Percentiles rank a stretch among this genome's conserved stretches.
These are phyloP conservation scores for Rhizoclosmatium sp. DNA, from an alignment of 192 early-diverging fungal species.

Conservation along the genomic window DNA sequence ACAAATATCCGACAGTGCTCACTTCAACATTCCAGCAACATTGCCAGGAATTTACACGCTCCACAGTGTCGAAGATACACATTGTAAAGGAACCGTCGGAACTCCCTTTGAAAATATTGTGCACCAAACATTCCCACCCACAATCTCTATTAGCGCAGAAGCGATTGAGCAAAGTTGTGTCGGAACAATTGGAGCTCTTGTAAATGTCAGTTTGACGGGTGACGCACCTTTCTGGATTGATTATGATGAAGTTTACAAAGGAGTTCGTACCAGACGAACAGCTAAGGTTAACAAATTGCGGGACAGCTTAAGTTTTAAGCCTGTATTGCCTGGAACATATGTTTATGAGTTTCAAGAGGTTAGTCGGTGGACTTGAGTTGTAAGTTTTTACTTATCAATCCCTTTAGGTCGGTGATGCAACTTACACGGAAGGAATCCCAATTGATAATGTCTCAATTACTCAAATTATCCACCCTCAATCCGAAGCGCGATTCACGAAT, in stretches of 20 bases:
- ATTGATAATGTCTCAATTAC: conserved; percentile 43
- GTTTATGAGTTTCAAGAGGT: conserved; percentile 50
- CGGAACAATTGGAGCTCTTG: conserved; percentile 54
- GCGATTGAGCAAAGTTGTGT: conserved; percentile 57
- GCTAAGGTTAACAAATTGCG: conserved; percentile 23
- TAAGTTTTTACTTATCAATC: background rate
- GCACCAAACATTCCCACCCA: conserved; percentile 49
- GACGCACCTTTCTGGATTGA: conserved; percentile 57
- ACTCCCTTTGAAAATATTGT: conserved; percentile 38
- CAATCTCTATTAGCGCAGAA: conserved; percentile 42
- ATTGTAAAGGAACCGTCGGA: conserved; percentile 47
- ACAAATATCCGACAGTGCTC: background rate
- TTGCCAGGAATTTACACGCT: conserved; percentile 51
- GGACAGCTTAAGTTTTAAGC: conserved; percentile 31
- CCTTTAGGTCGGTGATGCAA: conserved; percentile 52
- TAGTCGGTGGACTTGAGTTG: background rate
- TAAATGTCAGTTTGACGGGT: conserved; percentile 58
- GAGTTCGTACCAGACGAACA: background rate
- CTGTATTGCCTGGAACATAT: conserved; percentile 49
- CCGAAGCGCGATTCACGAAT: conserved; percentile 46
- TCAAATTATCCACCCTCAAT: conserved; percentile 59
- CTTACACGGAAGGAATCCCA: conserved; percentile 51
- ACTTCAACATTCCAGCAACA: conserved; percentile 7
- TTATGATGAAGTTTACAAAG: conserved; percentile 39
- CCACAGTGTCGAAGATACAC: conserved; percentile 45